Evolutionary conservation across 129 eudicot species (phyloP).

Genomic region (Silybum marianum): DNA sequence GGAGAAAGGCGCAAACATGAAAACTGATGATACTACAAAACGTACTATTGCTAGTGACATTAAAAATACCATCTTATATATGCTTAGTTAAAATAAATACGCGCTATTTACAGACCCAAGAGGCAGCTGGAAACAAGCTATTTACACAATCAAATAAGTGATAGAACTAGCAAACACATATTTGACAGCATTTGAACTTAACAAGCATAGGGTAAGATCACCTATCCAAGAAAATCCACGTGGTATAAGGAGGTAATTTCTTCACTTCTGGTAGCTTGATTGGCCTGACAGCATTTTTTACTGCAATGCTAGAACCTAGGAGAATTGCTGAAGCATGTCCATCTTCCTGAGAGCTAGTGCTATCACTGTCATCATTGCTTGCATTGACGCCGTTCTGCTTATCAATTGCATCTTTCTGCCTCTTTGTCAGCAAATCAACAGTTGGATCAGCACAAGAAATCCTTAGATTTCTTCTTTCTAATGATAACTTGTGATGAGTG

Average conservation of each 20-base stretch:
- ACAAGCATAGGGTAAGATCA: slow-evolving; percentile 26
- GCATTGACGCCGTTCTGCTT: slow-evolving; percentile 79
- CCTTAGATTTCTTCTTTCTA: slow-evolving; percentile 56
- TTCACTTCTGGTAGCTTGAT: slow-evolving; percentile 76
- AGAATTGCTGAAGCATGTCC: slow-evolving; percentile 88
- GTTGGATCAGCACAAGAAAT: slow-evolving; percentile 36
- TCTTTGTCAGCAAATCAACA: slow-evolving; percentile 57
- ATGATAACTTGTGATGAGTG: slow-evolving; percentile 52
- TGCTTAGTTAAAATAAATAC: neutral
- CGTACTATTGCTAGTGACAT: neutral
- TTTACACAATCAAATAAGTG: neutral
- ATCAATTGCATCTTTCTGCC: slow-evolving; percentile 87
- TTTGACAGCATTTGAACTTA: neutral
- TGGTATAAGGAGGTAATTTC: slow-evolving; percentile 74
- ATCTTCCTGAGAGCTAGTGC: slow-evolving; percentile 75
- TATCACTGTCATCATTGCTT: slow-evolving; percentile 53
- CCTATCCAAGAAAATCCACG: slow-evolving; percentile 93
- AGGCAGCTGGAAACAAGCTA: slow-evolving; percentile 3
- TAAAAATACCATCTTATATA: neutral
- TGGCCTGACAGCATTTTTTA: slow-evolving; percentile 85
- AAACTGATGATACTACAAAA: neutral
- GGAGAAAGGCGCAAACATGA: neutral
- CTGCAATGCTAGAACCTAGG: slow-evolving; percentile 84
- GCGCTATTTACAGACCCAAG: neutral
- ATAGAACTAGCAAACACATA: slow-evolving; percentile 14